Base-by-base conservation (phyloP, 345 rosid genomes). In the Eucalyptus pauciflora region DNA sequence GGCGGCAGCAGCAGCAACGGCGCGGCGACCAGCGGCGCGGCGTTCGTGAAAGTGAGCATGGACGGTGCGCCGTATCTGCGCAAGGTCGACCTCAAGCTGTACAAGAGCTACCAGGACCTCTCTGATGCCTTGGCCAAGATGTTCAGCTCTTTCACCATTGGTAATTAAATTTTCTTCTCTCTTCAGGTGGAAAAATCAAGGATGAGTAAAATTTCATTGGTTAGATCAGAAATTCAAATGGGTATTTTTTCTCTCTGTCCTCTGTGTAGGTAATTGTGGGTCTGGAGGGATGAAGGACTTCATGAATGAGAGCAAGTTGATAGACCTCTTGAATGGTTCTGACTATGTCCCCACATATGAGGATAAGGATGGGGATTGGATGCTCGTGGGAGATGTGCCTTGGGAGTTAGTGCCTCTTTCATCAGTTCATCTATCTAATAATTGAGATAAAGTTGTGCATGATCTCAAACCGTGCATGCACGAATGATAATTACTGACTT, bases 341-440 rank as follows among this genome's bases (percentile, higher is more conserved):
- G 98, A 96, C 37, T 96, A 94, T 89, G 98, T 96, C 58, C 98
- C 99, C 13, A 92, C 96, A 58, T 96, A 95, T 86, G 96, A 96
- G 91, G 99, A 96, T 91, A 96, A 94, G 92, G 99, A 96, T 91
- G 97, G 98, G 25, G 99, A 96, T 87, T 96, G 99, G 98, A 96
- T 96, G 99, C 97, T 96, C 27, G 96, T 96, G 9, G 99, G 98
- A 29, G 99, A 96, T 93, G 99, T 95, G n/a, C 99, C 99, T 6
- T 96, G 99, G 99, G 93, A 92, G 99, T 96, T 93, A 93, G 99
- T 88, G 37, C 56, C 41, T 24, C 18, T 56, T 62, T 27, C 41
- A 25, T 25, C 43, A 20, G 25, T 54, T 22, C 9, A 15, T 33
- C 86, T 51, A 20, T 64, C 54, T 52, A 56, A 85, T 76, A 11